Base-by-base conservation (phyloP, 345 rosid genomes). In the Camelina hispida region DNA sequence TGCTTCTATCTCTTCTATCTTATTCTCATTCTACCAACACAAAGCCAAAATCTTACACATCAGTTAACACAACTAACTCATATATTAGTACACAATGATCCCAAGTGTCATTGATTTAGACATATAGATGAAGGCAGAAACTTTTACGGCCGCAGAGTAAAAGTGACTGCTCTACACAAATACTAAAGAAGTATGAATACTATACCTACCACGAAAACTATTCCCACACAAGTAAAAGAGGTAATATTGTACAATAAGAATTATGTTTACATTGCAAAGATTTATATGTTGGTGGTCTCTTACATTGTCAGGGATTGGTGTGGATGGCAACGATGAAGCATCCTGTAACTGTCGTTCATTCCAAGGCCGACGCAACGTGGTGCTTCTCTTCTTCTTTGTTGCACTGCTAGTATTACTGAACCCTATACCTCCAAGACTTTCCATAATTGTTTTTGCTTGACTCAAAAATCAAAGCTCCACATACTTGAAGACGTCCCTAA, bases 311-410 rank as follows among this genome's bases (percentile, higher is more conserved):
- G 84, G 75, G 76, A 90, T 82, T 9, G 91, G 89, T 42, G 90
- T 87, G 48, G 96, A 90, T 46, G 96, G 86, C 35, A 87, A 75
- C 38, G 96, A 87, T 14, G 87, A 82, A 48, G 84, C 53, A 67
- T 90, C 93, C 13, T 74, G 85, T 52, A 82, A 83, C 54, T 81
- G 91, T 0, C 86, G 71, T 54, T 90, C 96, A 74, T 77, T 85
- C 82, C 90, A 78, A 72, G 91, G 93, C 23, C 93, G 88, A 38
- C 93, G 91, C 9, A 85, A 38, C 23, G 83, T 78, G 59, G 65
- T 83, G 61, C 90, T 90, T 73, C 96, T 83, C 83, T 81, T 87
- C 85, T 87, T 90, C 86, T 79, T 87, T 23, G 84, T 80, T 37
- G 89, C 84, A 81, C 79, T 86, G 68, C 79, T 83, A 40, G 81